Evolutionary conservation across 495 filamentous ascomycete genomes (phyloP).

Genomic region (Aspergillus leporis): DNA sequence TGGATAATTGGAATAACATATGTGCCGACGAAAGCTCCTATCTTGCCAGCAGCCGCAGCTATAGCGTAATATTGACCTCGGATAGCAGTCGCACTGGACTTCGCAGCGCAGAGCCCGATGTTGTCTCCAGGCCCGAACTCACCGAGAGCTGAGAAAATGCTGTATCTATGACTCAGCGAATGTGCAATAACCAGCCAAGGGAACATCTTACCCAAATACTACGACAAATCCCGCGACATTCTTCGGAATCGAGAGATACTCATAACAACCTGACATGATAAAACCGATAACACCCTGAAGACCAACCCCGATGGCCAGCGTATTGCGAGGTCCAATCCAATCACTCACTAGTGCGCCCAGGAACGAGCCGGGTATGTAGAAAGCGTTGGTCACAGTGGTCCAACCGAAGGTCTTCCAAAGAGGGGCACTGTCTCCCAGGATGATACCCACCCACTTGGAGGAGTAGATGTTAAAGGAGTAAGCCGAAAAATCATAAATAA

Average conservation of each 20-base stretch:
- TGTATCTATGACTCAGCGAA: conserved; percentile 21
- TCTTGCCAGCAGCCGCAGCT: conserved; percentile 80
- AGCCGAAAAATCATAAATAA: conserved; percentile 83
- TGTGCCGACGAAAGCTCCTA: conserved; percentile 89
- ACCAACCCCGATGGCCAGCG: conserved; percentile 65
- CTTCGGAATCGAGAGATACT: conserved; percentile 55
- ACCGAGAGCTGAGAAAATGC: conserved; percentile 81
- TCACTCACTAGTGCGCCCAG: conserved; percentile 75
- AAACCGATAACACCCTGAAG: conserved; percentile 78
- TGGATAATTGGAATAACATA: conserved; percentile 76
- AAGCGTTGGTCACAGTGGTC: conserved; percentile 80
- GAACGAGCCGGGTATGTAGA: conserved; percentile 82
- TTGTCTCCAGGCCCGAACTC: conserved; percentile 90
- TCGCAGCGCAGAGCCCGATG: conserved; percentile 83
- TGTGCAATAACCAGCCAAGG: too few species aligned
- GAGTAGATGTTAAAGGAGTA: conserved; percentile 84
- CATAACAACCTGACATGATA: conserved; percentile 80
- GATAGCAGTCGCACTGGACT: conserved; percentile 83
- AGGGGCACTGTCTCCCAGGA: conserved; percentile 55
- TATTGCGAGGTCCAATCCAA: conserved; percentile 70
- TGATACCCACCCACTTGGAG: conserved; percentile 65
- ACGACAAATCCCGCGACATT: conserved; percentile 78
- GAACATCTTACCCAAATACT: conserved; percentile 55
- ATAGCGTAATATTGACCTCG: conserved; percentile 91
- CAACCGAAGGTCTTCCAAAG: conserved; percentile 80